These are phyloP conservation scores for Penstemon davidsonii DNA, from an alignment of 257 asterid species.

Conservation along the genomic window DNA sequence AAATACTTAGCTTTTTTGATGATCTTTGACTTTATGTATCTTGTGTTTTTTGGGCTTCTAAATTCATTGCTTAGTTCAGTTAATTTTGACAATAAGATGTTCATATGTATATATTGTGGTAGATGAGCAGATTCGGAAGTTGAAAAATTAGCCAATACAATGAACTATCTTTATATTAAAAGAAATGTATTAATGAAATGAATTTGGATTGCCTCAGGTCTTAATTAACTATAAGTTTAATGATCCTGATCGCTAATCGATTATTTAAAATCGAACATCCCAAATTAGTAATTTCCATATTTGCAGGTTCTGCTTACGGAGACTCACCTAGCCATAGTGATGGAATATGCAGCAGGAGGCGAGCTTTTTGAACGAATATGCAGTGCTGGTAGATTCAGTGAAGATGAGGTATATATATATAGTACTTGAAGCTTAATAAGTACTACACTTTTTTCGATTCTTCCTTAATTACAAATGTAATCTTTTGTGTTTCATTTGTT, in stretches of 20 bases:
- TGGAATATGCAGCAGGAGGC: conserved; percentile 59
- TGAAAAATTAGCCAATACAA: neutral
- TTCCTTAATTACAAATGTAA: too few relatives aligned
- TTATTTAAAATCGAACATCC: too few relatives aligned
- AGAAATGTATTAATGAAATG: neutral
- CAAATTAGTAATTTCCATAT: too few relatives aligned
- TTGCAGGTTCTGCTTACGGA: conserved; percentile 50
- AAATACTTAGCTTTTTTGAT: too few relatives aligned
- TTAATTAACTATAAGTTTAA: neutral
- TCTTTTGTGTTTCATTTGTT: conserved; percentile 4
- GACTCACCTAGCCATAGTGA: conserved; percentile 54
- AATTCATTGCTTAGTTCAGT: neutral
- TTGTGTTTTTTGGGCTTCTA: neutral
- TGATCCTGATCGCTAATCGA: too few relatives aligned
- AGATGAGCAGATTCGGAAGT: neutral
- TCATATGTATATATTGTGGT: neutral
- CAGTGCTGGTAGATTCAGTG: conserved; percentile 55
- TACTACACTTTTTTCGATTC: too few relatives aligned
- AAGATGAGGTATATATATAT: conserved; percentile 45
- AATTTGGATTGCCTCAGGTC: neutral
- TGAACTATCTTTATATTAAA: neutral
- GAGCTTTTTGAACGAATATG: conserved; percentile 53
- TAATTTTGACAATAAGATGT: neutral
- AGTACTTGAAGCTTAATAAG: too few relatives aligned
- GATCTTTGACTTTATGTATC: too few relatives aligned